Conservation (phyloP, 202 grass and related monocot species). For the Brachypodium distachyon region DNA sequence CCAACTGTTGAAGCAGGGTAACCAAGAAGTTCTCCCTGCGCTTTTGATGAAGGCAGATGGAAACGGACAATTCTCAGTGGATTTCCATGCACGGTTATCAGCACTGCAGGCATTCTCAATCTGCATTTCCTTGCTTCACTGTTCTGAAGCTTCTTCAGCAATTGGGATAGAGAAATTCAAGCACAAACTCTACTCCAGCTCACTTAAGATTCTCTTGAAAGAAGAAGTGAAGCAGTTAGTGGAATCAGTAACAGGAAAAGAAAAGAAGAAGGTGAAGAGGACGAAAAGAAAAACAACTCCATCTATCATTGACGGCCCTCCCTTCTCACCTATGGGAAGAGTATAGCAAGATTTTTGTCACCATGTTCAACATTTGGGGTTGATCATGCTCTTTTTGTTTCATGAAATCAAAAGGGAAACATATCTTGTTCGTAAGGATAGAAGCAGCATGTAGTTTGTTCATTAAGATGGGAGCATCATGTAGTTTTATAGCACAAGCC, state of each 20-base stretch:
- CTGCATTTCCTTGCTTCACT: slow-evolving; percentile 75
- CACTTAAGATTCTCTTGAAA: slow-evolving; percentile 75
- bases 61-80: slow-evolving; percentile 53
- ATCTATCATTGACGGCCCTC: slow-evolving; percentile 45
- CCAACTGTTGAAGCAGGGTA: slow-evolving; percentile 51
- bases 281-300: slow-evolving; percentile 42
- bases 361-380: background rate
- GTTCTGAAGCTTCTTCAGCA: slow-evolving; percentile 65
- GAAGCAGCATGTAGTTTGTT: slow-evolving; percentile 14
- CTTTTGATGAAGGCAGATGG: slow-evolving; percentile 55
- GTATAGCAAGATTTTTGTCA: slow-evolving; percentile 24
- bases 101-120: slow-evolving; percentile 78
- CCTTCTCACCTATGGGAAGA: slow-evolving; percentile 87
- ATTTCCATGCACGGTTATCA: slow-evolving; percentile 82
- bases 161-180: slow-evolving; percentile 62
- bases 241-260: slow-evolving; percentile 58
- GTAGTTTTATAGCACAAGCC: slow-evolving; percentile 18
- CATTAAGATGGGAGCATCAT: slow-evolving; percentile 10
- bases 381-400: background rate
- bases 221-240: slow-evolving; percentile 84
- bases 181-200: slow-evolving; percentile 73
- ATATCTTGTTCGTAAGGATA: too few species aligned
- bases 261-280: slow-evolving; percentile 62
- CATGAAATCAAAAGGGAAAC: background rate
- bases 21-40: slow-evolving; percentile 73